These are phyloP conservation scores for Climacium dendroides DNA, from an alignment of 225 moss, liverwort and hornwort genomes.

Conservation along the genomic window DNA sequence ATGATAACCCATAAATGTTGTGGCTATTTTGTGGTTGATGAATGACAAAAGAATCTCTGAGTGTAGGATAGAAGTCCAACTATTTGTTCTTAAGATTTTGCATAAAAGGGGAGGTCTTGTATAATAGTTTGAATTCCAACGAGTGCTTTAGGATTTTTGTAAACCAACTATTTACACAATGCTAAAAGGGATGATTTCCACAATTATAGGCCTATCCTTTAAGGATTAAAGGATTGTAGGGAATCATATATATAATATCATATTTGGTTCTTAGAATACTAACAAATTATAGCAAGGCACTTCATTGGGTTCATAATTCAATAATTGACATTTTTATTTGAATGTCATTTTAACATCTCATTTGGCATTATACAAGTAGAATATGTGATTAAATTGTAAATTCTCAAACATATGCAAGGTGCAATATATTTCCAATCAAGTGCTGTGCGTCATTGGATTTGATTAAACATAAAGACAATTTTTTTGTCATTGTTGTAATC, in stretches of 20 bases:
- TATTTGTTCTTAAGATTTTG: too few relatives aligned
- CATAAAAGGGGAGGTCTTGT: too few relatives aligned
- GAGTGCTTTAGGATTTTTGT: too few relatives aligned
- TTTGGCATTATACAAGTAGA: not conserved
- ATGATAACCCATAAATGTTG: too few relatives aligned
- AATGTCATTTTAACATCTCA: not conserved
- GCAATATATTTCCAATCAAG: accelerated
- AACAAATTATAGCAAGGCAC: not conserved
- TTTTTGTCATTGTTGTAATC: not conserved
- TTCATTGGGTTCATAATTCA: not conserved
- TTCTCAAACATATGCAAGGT: not conserved
- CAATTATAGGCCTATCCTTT: too few relatives aligned
- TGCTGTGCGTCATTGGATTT: not conserved
- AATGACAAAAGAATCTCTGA: too few relatives aligned
- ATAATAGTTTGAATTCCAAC: too few relatives aligned
- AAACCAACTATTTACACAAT: too few relatives aligned
- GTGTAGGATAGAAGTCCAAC: too few relatives aligned
- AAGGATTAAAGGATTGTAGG: too few relatives aligned
- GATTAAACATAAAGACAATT: accelerated
- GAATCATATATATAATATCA: not conserved
- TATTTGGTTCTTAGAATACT: not conserved
- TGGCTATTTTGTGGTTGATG: too few relatives aligned
- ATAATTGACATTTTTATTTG: not conserved
- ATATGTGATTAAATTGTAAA: not conserved
- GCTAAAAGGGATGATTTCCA: too few relatives aligned